Evolutionary conservation across 192 early-diverging fungal species (phyloP).

Genomic region (Podila clonocystis): DNA sequence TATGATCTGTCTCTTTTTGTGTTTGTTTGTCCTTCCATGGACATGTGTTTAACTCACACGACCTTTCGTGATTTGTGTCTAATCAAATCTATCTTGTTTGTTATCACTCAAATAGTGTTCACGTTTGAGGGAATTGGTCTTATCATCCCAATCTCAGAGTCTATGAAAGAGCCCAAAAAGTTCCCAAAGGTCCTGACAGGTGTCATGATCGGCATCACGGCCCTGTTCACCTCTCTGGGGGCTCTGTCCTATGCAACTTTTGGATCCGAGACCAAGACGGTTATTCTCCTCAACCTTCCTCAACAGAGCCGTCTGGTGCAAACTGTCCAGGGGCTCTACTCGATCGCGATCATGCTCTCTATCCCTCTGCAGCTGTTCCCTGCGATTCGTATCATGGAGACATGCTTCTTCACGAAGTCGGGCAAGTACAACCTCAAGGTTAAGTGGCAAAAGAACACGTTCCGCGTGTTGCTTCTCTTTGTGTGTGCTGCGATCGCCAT

Average conservation of each 20-base stretch:
- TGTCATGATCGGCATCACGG: conserved; percentile 81
- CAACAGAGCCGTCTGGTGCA: conserved; percentile 67
- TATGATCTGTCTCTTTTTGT: too few species aligned
- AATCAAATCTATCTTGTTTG: neutral
- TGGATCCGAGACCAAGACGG: conserved; percentile 84
- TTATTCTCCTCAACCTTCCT: conserved; percentile 91
- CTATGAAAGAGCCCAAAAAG: conserved; percentile 90
- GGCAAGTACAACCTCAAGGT: conserved; percentile 82
- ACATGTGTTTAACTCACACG: neutral
- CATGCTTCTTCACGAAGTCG: conserved; percentile 79
- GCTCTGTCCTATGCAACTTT: conserved; percentile 87
- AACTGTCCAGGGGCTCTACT: conserved; percentile 86
- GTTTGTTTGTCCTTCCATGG: conserved; percentile 43
- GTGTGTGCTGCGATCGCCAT: conserved; percentile 81
- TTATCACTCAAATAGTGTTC: conserved; percentile 15
- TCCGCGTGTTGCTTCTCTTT: conserved; percentile 73
- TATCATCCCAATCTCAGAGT: conserved; percentile 83
- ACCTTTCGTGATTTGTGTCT: too few species aligned
- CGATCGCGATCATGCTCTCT: conserved; percentile 92
- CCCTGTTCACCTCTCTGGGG: conserved; percentile 85
- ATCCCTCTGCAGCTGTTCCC: conserved; percentile 95
- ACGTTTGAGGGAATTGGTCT: conserved; percentile 47
- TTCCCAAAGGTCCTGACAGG: conserved; percentile 84
- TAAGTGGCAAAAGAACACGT: conserved; percentile 90
- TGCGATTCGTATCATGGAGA: conserved; percentile 92